phyloP scores from a whole-genome alignment of 1,284 basidiomycete species.

The Athelia sp. region DNA sequence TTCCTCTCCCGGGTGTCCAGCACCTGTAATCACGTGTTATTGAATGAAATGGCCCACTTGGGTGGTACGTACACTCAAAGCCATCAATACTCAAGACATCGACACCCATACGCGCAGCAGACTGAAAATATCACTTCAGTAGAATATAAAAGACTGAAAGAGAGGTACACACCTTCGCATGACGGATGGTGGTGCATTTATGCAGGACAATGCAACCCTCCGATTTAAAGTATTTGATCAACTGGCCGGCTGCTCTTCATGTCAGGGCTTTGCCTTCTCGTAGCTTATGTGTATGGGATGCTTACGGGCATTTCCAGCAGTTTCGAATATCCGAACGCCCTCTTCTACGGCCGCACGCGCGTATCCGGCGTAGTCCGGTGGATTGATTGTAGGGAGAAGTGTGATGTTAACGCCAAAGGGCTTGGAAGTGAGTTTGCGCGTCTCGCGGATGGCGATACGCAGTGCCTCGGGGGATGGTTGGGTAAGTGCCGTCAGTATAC shows the following conservation, averaged over 20 bases:
- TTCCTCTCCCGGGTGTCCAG: conserved; percentile 93
- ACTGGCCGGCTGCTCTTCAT: conserved; percentile 52
- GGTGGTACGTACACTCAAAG: conserved; percentile 65
- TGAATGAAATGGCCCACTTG: not conserved
- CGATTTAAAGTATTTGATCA: conserved; percentile 81
- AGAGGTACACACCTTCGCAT: conserved; percentile 60
- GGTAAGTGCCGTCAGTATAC: conserved; percentile 83
- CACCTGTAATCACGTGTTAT: conserved; percentile 42
- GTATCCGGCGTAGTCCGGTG: conserved; percentile 87
- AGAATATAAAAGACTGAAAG: conserved; percentile 1
- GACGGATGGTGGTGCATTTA: conserved; percentile 87
- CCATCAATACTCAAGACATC: conserved; percentile 88
- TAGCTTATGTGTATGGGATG: not conserved
- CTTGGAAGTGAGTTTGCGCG: conserved; percentile 62
- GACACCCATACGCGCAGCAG: conserved; percentile 74
- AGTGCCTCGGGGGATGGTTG: conserved; percentile 85
- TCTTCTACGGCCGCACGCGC: conserved; percentile 83
- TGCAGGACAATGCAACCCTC: conserved; percentile 80
- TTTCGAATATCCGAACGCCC: conserved; percentile 88
- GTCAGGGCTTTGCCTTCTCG: too few relatives aligned
- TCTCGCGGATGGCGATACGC: conserved; percentile 81
- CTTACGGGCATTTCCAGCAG: conserved; percentile 87
- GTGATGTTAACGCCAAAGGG: conserved; percentile 94
- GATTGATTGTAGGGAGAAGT: conserved; percentile 83
- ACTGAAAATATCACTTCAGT: conserved; percentile 32